Conservation (phyloP, 768 basidiomycete species). For the Auricularia sp. region DNA sequence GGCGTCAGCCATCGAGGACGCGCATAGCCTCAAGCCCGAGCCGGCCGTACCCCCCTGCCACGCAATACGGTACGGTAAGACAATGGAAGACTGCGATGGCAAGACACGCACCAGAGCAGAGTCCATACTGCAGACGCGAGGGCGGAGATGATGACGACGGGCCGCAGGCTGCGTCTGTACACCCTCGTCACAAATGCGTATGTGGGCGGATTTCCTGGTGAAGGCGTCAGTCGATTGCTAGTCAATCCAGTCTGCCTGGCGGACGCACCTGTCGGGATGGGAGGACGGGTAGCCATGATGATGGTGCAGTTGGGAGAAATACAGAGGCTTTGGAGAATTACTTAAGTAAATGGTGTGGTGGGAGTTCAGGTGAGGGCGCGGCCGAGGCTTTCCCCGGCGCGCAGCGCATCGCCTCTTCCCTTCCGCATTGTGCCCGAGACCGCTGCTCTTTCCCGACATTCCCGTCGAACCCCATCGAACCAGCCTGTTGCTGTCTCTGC, state of each 20-base stretch:
- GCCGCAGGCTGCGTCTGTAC: slow-evolving; percentile 49
- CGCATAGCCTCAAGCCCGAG: neutral
- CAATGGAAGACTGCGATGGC: neutral
- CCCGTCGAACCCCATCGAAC: too few relatives aligned
- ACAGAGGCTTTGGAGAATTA: neutral
- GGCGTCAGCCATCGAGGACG: neutral
- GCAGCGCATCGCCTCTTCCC: slow-evolving; percentile 10
- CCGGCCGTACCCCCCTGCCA: neutral
- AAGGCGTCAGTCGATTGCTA: neutral
- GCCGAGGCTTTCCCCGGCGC: slow-evolving; percentile 17
- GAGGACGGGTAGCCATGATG: neutral
- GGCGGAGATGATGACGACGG: slow-evolving; percentile 37
- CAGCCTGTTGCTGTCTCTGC: too few relatives aligned
- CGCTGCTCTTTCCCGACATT: slow-evolving; percentile 13
- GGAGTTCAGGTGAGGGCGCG: slow-evolving; percentile 5
- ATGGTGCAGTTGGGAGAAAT: neutral
- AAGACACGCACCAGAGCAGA: slow-evolving; percentile 45
- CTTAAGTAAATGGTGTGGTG: neutral
- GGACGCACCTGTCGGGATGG: neutral
- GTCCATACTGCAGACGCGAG: slow-evolving; percentile 47
- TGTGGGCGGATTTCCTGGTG: slow-evolving; percentile 40
- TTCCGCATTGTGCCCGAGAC: slow-evolving; percentile 1
- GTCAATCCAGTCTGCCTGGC: neutral
- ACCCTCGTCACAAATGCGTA: slow-evolving; percentile 50
- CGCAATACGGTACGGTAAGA: neutral